These are phyloP conservation scores for Pyrenochaeta sp. DNA, from an alignment of 2,329 filamentous ascomycete genomes.

Conservation along the genomic window DNA sequence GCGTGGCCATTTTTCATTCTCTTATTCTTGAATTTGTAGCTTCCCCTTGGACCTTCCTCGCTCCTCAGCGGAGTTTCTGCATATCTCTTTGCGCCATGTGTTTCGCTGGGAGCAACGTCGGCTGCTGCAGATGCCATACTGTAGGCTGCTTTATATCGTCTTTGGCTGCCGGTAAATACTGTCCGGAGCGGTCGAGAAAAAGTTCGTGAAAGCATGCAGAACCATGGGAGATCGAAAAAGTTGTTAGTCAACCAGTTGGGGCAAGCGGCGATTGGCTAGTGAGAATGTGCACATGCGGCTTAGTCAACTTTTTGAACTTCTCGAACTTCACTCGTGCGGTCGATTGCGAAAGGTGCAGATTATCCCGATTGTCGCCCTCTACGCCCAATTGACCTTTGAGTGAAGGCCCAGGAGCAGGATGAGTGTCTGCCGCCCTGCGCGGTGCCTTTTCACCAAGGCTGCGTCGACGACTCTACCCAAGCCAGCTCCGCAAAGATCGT, in stretches of 20 bases:
- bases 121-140: slow-evolving; percentile 45
- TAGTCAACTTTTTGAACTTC: slow-evolving; percentile 32
- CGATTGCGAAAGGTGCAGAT: slow-evolving; percentile 17
- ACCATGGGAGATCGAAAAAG: slow-evolving; percentile 20
- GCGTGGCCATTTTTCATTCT: slow-evolving; percentile 55
- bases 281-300: slow-evolving; percentile 16
- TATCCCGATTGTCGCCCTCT: slow-evolving; percentile 8
- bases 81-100: slow-evolving; percentile 43
- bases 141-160: slow-evolving; percentile 17
- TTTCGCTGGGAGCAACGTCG: slow-evolving; percentile 39
- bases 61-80: slow-evolving; percentile 42
- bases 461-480: slow-evolving; percentile 33
- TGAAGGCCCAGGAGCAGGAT: slow-evolving; percentile 37
- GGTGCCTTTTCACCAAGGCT: slow-evolving; percentile 51
- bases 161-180: slow-evolving; percentile 25
- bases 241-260: slow-evolving; percentile 34
- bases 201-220: slow-evolving; percentile 30
- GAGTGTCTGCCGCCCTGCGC: slow-evolving; percentile 52
- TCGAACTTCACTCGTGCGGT: slow-evolving; percentile 28
- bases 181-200: slow-evolving; percentile 36
- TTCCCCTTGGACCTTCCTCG: slow-evolving; percentile 44
- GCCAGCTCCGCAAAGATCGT: slow-evolving; percentile 49
- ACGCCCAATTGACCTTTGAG: slow-evolving; percentile 31
- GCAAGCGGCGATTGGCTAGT: slow-evolving; percentile 35
- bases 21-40: slow-evolving; percentile 54